These are phyloP conservation scores for Ceratobasidium sp. DNA, from an alignment of 1,284 basidiomycete species.

Conservation along the genomic window DNA sequence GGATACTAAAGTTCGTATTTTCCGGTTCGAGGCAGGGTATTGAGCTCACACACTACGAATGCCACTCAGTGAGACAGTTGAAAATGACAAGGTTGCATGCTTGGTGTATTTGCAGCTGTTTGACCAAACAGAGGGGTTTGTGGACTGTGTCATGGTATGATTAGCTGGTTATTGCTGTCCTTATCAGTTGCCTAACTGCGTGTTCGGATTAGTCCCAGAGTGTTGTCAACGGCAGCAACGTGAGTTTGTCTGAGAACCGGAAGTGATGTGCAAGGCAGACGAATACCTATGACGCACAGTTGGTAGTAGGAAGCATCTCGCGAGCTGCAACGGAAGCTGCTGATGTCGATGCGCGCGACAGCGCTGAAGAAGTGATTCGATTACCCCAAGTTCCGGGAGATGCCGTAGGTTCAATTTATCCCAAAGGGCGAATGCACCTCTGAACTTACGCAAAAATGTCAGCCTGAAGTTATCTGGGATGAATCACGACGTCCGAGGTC, in stretches of 20 bases:
- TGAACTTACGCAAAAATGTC: slow-evolving; percentile 14
- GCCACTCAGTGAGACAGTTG: slow-evolving; percentile 69
- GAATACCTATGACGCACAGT: slow-evolving; percentile 14
- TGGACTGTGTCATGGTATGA: slow-evolving; percentile 75
- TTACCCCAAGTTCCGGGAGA: slow-evolving; percentile 4
- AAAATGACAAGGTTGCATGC: slow-evolving; percentile 77
- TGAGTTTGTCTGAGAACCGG: neutral
- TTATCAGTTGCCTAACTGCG: slow-evolving; percentile 5
- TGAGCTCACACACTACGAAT: neutral
- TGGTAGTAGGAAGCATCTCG: slow-evolving; percentile 41
- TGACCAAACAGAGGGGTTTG: slow-evolving; percentile 77
- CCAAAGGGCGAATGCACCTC: neutral
- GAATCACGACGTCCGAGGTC: slow-evolving; percentile 68
- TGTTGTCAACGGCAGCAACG: slow-evolving; percentile 35
- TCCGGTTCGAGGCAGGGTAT: neutral
- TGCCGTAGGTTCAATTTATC: slow-evolving; percentile 5
- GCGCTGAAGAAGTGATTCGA: slow-evolving; percentile 38
- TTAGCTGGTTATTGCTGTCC: slow-evolving; percentile 11
- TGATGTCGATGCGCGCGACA: slow-evolving; percentile 31
- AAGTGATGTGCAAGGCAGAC: neutral
- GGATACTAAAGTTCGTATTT: slow-evolving; percentile 10
- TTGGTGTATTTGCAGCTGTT: slow-evolving; percentile 76
- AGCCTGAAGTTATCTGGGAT: slow-evolving; percentile 12
- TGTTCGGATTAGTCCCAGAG: slow-evolving; percentile 25
- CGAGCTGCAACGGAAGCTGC: slow-evolving; percentile 4